Evolutionary conservation across 2,329 filamentous ascomycete species (phyloP), one percentile per base, ranked within the genome.

Genomic region (Sclerotinia minor): DNA sequence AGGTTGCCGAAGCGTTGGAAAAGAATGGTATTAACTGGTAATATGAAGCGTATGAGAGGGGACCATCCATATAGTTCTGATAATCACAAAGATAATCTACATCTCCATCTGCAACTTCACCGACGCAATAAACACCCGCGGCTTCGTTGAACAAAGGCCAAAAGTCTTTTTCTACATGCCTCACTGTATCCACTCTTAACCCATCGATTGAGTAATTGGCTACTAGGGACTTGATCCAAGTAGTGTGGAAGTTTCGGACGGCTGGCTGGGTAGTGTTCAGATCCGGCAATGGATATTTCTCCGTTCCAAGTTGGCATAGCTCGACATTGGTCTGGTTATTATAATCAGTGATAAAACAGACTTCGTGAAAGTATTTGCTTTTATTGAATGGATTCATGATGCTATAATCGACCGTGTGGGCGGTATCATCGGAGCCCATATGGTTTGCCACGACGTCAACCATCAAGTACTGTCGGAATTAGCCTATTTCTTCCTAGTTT

Each of bases 31-130:
- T 71, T 8, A 64, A 32, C 38, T 64, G 60, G 19, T 49, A 59
- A 29, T 67, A 64, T 55, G 69, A 61, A 21, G 69, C 68, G 24
- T 71, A 71, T 38, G 64, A 65, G 26, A 89, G 78, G 35, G 89
- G 77, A 13, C 86, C 86, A 21, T 81, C 81, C 79, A 88, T 82
- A 67, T 81, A 76, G 60, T 79, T 77, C 52, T 85, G 81, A 73
- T 87, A 89, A 15, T 81, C 81, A 24, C 81, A 86, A 83, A 54
- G 81, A 80, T 80, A 87, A 80, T 76, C 70, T 1, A 83, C 80
- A 70, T 84, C 79, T 38, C 85, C 85, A 52, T 86, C 79, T 65
- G 81, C 83, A 4, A 89, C 86, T 73, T 90, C 87, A 7, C 87
- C 87, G 15, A 88, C 80, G 7, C 82, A 80, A 75, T 87, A 89